Base-by-base conservation (phyloP, 768 basidiomycete species). In the Solioccasus polychromus region DNA sequence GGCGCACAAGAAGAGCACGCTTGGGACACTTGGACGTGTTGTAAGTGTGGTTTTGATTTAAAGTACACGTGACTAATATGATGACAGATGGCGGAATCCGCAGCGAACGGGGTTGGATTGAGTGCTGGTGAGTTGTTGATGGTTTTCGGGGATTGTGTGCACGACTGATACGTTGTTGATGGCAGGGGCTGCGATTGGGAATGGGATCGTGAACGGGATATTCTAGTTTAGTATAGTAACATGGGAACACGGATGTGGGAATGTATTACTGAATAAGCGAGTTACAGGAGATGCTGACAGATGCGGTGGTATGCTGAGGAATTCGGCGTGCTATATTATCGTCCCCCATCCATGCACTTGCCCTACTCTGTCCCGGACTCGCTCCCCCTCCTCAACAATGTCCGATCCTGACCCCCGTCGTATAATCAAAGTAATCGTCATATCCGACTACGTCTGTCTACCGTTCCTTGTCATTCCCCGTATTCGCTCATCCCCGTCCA, bases 91-190 rank as follows among this genome's bases (percentile, higher is more conserved):
- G 66, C 58, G 4, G 51, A 58, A 23, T 58, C 67, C 3, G 67
- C 68, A 2, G 67, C 61, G 1, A 63, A 74, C 15, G 78, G 77
- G 28, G 63, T 68, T 3, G 77, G 77, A 1, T 77, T 77, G 40
- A 76, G 76, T 17, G 73, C 71, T 42, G 71, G 72, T 68, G 18
- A 53, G 70, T 59, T 12, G 2, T 0, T 1, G 1, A 22, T 17
- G 6, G 0, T n/a, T 2, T n/a, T n/a, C n/a, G n/a, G n/a, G 5
- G n/a, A 8, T 12, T 18, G n/a, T 8, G 28, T 9, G 8, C 5
- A 8, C 8, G 15, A 35, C 50, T 55, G 35, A 50, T 6, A 7
- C 22, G 17, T 25, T 24, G n/a, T 34, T 23, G 5, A 3, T 7
- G 8, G 9, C 45, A 77, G 77, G 77, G 29, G 70, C 71, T 50